Evolutionary conservation across 202 grass and related monocot genomes (phyloP).

Genomic region (Brachypodium distachyon): DNA sequence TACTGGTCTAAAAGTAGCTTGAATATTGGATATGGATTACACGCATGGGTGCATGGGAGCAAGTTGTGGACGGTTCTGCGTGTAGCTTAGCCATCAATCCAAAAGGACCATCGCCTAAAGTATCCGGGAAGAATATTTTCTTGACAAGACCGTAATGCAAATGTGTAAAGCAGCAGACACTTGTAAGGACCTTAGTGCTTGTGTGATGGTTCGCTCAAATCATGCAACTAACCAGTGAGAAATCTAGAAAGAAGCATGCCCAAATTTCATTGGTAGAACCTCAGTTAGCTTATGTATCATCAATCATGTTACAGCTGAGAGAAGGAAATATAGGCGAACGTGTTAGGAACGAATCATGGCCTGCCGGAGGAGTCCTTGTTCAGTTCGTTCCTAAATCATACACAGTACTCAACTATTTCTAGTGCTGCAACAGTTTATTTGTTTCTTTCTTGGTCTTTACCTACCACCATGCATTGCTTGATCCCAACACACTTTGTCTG

Average conservation of each 20-base stretch:
- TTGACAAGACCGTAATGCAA: slow-evolving; percentile 9
- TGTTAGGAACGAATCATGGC: not conserved
- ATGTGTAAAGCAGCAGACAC: not conserved
- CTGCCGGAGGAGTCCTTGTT: not conserved
- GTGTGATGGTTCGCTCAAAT: not conserved
- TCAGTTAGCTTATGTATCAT: not conserved
- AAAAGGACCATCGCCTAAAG: slow-evolving; percentile 12
- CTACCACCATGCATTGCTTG: slow-evolving; percentile 23
- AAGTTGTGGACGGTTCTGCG: slow-evolving; percentile 4
- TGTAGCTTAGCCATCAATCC: slow-evolving; percentile 6
- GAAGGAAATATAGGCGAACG: not conserved
- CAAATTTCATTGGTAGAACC: not conserved
- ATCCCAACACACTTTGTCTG: not conserved
- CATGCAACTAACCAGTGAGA: not conserved
- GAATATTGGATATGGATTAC: slow-evolving; percentile 20
- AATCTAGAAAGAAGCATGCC: not conserved
- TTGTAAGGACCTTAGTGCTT: not conserved
- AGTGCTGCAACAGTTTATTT: not conserved
- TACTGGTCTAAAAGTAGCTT: slow-evolving; percentile 2
- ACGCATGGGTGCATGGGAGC: slow-evolving; percentile 1
- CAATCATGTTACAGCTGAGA: not conserved
- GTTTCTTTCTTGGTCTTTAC: not conserved
- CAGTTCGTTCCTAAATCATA: not conserved
- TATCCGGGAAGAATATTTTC: not conserved
- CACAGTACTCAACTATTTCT: not conserved